Evolutionary conservation across 352 stramenopile species (phyloP).

Genomic region (Pythium coloratum): DNA sequence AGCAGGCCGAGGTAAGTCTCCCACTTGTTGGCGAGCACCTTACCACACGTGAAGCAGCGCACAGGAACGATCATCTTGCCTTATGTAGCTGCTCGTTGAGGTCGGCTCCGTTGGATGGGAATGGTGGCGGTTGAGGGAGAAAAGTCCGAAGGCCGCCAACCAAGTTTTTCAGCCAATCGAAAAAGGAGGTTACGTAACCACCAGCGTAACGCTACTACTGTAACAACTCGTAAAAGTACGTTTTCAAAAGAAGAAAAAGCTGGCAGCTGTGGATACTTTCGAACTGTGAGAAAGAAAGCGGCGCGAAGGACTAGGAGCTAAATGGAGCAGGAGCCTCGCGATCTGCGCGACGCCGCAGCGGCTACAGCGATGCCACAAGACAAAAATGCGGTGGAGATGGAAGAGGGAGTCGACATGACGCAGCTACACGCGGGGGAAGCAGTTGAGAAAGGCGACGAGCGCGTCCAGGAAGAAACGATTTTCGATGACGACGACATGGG

Average conservation of each 20-base stretch:
- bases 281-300: neutral
- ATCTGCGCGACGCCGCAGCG: neutral
- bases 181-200: neutral
- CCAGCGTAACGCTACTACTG: conserved; percentile 1
- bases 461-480: neutral
- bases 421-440: neutral
- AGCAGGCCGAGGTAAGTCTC: conserved; percentile 98
- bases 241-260: neutral
- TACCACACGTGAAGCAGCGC: conserved; percentile 99
- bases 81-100: neutral
- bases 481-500: conserved; percentile 13
- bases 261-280: conserved; percentile 2
- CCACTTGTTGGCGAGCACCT: conserved; percentile 99
- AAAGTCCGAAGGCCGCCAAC: conserved; percentile 9
- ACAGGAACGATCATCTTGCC: conserved; percentile 98
- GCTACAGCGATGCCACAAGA: neutral
- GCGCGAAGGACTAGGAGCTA: neutral
- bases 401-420: neutral
- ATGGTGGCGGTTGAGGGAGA: conserved; percentile 8
- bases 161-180: conserved; percentile 23
- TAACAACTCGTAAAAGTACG: conserved; percentile 9
- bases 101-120: conserved; percentile 3
- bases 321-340: conserved; percentile 1
- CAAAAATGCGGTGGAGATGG: neutral
- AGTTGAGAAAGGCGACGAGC: neutral